Base-by-base conservation (phyloP, 1,284 basidiomycete species). In the Trametes polyzona region DNA sequence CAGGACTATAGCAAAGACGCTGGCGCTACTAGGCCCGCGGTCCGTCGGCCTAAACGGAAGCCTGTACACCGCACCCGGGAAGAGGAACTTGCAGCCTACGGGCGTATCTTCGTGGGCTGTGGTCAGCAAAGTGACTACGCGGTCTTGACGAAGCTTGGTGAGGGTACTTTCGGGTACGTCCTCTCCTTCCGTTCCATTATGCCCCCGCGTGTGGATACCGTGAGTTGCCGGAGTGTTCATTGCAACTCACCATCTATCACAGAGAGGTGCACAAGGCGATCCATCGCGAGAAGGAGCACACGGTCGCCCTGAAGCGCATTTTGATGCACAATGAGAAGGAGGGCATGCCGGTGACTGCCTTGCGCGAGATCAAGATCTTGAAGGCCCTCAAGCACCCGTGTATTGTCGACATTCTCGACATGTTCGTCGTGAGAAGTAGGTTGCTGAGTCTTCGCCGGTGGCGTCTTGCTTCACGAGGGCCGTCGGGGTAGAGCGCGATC, bases 361-460 rank as follows among this genome's bases (percentile, higher is more conserved):
- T 98, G 14, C 88, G 97, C n/a, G 97, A 99, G 76, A 98, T 99
- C 77, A 96, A 96, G 73, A 93, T 98, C 55, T 79, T 99, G 52
- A 99, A 98, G 72, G 86, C 88, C 11, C 79, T 99, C 60, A 83
- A 86, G 21, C 96, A 99, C 68, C 83, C 87, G 0, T 91, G 89
- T 66, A 86, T 99, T 51, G 90, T 99, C 2, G 83, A 94, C 24
- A 87, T 98, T 41, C 73, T 95, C 53, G 95, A 98, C 72, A 97
- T 99, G 89, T 95, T 98, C 64, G 83, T 92, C 55, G 84, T 88
- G 29, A 77, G 82, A 66, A 88, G 88, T 87, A 67, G 59, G 85
- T 78, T 3, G 8, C 39, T 52, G 33, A 7, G 40, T 41, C 19
- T 12, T 19, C 3, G 23, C 23, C 16, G 11, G 3, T 24, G 40